Percentiles rank a stretch among this genome's conserved stretches.
Conservation (phyloP, 225 moss, liverwort and hornwort genomes). For the Anthoceros angustus region DNA sequence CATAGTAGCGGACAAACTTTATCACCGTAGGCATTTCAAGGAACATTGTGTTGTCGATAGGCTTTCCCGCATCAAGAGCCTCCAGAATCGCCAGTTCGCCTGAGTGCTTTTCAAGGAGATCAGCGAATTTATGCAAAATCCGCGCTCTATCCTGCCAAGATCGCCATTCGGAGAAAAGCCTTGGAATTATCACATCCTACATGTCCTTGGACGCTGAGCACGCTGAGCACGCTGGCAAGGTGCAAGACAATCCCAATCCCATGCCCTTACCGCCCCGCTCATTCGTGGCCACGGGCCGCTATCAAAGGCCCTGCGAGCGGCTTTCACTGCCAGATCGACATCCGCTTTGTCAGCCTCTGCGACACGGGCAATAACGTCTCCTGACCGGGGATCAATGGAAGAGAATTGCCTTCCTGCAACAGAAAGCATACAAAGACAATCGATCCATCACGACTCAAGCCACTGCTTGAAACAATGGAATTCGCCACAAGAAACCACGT, state of each 20-base stretch:
- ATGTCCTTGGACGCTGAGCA: no score
- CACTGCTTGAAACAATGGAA: no score
- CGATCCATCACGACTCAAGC: no score
- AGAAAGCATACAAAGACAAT: no score
- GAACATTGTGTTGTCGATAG: conserved; percentile 43
- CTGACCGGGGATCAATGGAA: conserved; percentile 56
- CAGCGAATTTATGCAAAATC: conserved; percentile 53
- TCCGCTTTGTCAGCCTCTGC: conserved; percentile 72
- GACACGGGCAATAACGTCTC: conserved; percentile 54
- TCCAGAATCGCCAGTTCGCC: conserved; percentile 62
- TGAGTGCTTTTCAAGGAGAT: conserved; percentile 49
- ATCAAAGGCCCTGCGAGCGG: conserved; percentile 78
- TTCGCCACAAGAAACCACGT: no score
- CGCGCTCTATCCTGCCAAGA: conserved; percentile 19
- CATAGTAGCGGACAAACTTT: conserved; percentile 51
- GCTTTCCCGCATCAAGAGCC: conserved; percentile 60
- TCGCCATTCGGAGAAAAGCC: neutral
- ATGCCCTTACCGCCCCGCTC: conserved; percentile 21
- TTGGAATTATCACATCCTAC: neutral
- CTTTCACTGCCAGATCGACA: conserved; percentile 53
- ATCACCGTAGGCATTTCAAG: conserved; percentile 32
- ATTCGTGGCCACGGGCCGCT: conserved; percentile 75
- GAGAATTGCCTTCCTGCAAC: conserved; percentile 46
- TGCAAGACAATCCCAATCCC: neutral
- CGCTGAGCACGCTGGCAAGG: no score